A percentile compares a stretch with the other conserved stretches of the same genome.
These are phyloP conservation scores for Pythium brassicae DNA, from an alignment of 352 stramenopile species.

Conservation along the genomic window DNA sequence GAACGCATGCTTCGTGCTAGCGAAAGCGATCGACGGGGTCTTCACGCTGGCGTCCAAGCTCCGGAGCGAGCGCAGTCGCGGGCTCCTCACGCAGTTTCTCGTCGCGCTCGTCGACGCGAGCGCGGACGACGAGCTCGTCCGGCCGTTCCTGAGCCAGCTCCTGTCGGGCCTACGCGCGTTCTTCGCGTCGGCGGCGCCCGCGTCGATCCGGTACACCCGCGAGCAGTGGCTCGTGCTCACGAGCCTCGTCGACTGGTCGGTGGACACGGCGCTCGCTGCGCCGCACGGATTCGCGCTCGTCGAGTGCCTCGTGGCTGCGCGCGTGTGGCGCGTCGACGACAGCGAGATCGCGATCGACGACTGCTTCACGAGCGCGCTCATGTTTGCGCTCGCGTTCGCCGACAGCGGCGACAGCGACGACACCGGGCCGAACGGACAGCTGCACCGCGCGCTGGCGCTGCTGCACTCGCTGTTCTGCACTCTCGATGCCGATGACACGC, in stretches of 20 bases:
- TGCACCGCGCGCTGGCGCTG: conserved; percentile 37
- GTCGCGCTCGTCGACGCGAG: conserved; percentile 52
- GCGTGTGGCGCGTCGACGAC: conserved; percentile 48
- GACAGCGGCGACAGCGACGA: conserved; percentile 12
- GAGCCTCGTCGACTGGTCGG: conserved; percentile 57
- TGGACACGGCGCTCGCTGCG: conserved; percentile 34
- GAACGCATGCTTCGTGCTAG: conserved; percentile 51
- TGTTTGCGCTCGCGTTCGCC: conserved; percentile 42
- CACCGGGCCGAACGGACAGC: conserved; percentile 21
- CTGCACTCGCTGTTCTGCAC: conserved; percentile 52
- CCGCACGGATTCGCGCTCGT: conserved; percentile 55
- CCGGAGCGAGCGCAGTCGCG: conserved; percentile 26
- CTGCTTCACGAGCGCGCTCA: conserved; percentile 57
- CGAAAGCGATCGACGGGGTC: conserved; percentile 59
- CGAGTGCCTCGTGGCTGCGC: conserved; percentile 48
- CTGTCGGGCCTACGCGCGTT: conserved; percentile 30
- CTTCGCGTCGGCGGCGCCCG: conserved; percentile 24
- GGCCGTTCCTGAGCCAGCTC: conserved; percentile 60
- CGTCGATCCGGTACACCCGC: conserved; percentile 28
- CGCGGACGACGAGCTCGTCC: conserved; percentile 50
- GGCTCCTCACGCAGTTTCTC: conserved; percentile 40
- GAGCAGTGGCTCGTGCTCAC: conserved; percentile 62
- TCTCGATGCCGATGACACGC: conserved; percentile 23
- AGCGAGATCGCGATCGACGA: conserved; percentile 56
- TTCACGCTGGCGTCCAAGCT: conserved; percentile 42